Percentiles rank a stretch among this genome's conserved stretches.
These are phyloP conservation scores for Emericellopsis terricola DNA, from an alignment of 495 filamentous ascomycete genomes.

Conservation along the genomic window DNA sequence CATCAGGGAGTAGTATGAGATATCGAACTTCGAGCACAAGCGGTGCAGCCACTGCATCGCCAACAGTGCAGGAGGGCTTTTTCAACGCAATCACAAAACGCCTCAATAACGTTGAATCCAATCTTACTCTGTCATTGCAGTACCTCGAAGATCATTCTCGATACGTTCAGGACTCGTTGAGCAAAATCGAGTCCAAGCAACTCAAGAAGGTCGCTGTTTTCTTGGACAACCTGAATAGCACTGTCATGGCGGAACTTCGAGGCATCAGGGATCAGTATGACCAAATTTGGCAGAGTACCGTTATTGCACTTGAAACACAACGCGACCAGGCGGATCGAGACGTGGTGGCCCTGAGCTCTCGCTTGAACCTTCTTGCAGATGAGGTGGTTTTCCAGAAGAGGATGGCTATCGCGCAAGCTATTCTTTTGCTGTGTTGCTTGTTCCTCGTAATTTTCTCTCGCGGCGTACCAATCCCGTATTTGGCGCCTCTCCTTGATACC, in stretches of 20 bases:
- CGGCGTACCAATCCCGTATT: constrained; percentile 6
- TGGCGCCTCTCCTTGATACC: constrained; percentile 1
- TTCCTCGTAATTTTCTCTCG: constrained; percentile 65
- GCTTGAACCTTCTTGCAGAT: constrained; percentile 74
- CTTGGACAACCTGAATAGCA: constrained; percentile 66
- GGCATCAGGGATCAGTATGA: constrained; percentile 77
- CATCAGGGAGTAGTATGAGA: constrained; percentile 18
- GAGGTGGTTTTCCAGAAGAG: constrained; percentile 93
- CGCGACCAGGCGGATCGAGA: constrained; percentile 65
- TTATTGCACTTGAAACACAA: constrained; percentile 78
- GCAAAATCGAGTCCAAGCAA: constrained; percentile 78
- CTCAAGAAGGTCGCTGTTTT: constrained; percentile 66
- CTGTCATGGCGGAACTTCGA: constrained; percentile 69
- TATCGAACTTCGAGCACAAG: constrained; percentile 22
- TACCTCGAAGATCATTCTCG: constrained; percentile 95
- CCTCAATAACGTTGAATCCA: constrained; percentile 75
- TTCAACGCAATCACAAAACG: constrained; percentile 94
- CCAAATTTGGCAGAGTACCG: constrained; percentile 87
- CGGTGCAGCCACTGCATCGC: constrained; percentile 40
- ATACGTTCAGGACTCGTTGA: constrained; percentile 79
- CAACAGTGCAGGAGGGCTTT: constrained; percentile 88
- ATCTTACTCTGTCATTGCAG: constrained; percentile 79
- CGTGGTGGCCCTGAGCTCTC: constrained; percentile 59
- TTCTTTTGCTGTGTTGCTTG: constrained; percentile 75
- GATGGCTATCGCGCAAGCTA: constrained; percentile 74